These are phyloP conservation scores for Thinopyrum elongatum DNA, from an alignment of 176 grass and related monocot species.

Conservation along the genomic window DNA sequence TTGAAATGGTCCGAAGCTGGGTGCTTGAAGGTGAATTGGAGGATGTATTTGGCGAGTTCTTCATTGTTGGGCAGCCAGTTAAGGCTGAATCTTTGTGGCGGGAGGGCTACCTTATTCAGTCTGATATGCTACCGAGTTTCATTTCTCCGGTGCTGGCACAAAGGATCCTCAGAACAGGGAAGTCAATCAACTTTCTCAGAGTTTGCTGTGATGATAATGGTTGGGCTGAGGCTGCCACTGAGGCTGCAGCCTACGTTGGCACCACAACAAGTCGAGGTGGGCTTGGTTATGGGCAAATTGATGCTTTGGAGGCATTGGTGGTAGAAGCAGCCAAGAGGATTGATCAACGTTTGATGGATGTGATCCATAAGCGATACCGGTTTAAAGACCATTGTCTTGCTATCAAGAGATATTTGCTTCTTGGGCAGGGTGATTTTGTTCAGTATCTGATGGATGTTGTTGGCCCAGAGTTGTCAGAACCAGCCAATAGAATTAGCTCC, in stretches of 20 bases:
- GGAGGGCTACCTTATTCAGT: slow-evolving; percentile 85
- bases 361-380: slow-evolving; percentile 75
- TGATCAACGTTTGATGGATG: slow-evolving; percentile 84
- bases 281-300: slow-evolving; percentile 85
- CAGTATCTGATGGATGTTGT: slow-evolving; percentile 97
- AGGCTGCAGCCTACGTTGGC: slow-evolving; percentile 77
- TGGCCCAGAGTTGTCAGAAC: slow-evolving; percentile 89
- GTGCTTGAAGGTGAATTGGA: slow-evolving; percentile 89
- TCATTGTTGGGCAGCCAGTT: slow-evolving; percentile 76
- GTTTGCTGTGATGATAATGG: slow-evolving; percentile 95
- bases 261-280: slow-evolving; percentile 76
- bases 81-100: slow-evolving; percentile 89
- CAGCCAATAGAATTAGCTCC: slow-evolving; percentile 89
- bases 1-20: slow-evolving; percentile 94
- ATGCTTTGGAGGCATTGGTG: slow-evolving; percentile 87
- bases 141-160: slow-evolving; percentile 82
- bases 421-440: slow-evolving; percentile 97
- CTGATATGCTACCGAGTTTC: slow-evolving; percentile 85
- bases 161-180: slow-evolving; percentile 88
- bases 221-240: slow-evolving; percentile 70
- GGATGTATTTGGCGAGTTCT: slow-evolving; percentile 87
- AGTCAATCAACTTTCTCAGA: slow-evolving; percentile 91
- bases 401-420: slow-evolving; percentile 94
- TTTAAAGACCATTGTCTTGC: slow-evolving; percentile 96
- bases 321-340: slow-evolving; percentile 87